Percentiles rank a stretch among this genome's conserved stretches.
phyloP scores from a whole-genome alignment of 768 basidiomycete genomes.

The Boletus sp. region DNA sequence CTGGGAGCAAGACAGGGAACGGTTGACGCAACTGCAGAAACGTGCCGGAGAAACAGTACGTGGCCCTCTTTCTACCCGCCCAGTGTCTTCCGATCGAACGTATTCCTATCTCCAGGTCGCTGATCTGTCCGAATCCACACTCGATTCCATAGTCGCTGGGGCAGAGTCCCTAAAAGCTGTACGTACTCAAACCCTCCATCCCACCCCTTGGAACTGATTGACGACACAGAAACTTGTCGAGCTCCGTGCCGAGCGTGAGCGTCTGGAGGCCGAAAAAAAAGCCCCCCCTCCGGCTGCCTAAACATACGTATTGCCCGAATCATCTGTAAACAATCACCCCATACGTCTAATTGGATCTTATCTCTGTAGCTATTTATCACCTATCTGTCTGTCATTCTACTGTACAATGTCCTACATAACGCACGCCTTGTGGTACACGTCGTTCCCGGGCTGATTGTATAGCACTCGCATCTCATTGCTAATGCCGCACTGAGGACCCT shows the following conservation, averaged over 20 bases:
- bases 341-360: conserved; percentile 31
- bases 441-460: neutral
- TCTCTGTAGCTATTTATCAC: conserved; percentile 13
- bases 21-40: conserved; percentile 42
- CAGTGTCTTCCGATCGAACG: neutral
- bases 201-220: neutral
- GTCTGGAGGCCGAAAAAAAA: conserved; percentile 50
- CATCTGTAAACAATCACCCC: conserved; percentile 24
- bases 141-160: conserved; percentile 56
- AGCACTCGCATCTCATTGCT: neutral
- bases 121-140: conserved; percentile 65
- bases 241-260: conserved; percentile 27
- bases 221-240: conserved; percentile 33
- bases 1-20: conserved; percentile 50
- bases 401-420: neutral
- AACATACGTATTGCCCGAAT: conserved; percentile 17
- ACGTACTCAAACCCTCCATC: conserved; percentile 23
- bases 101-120: conserved; percentile 39
- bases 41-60: conserved; percentile 53
- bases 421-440: neutral
- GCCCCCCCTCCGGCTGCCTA: conserved; percentile 23
- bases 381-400: neutral
- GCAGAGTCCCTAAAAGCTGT: conserved; percentile 63
- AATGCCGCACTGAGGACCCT: neutral
- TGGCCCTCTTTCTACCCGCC: neutral